Base-by-base conservation (phyloP, 2,329 filamentous ascomycete genomes). In the Curvularia spicifera region DNA sequence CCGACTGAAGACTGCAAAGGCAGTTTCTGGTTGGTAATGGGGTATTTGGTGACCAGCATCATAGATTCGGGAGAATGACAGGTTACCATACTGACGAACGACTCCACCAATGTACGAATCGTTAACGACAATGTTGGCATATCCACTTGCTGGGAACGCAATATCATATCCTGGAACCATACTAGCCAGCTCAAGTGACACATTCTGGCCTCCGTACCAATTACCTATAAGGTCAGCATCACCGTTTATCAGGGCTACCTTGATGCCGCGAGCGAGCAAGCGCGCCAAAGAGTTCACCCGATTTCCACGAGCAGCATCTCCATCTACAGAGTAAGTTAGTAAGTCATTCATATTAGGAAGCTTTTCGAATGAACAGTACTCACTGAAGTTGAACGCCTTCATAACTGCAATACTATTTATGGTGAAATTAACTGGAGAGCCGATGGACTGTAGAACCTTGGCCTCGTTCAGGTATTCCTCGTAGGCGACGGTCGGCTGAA, bases 31-130 rank as follows among this genome's bases (percentile, higher is more conserved):
- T 56, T 75, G 71, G 39, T 73, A 71, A 15, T 76, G 79, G 9
- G 82, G 81, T 4, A 84, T 75, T 29, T 81, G 75, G 62, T 85
- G 83, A 4, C 82, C 82, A 1, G 82, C 76, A 53, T 84, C 79
- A 66, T 82, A 85, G 51, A 85, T 77, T 13, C 81, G 76, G 43
- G 77, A 77, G 68, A 84, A 84, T 47, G 78, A 81, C 29, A 84
- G 74, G 59, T 93, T 93, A 15, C 89, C 90, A 66, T 85, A 90
- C 73, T 94, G 90, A 9, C 90, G 85, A 0, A 91, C 90, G 51
- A 85, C 84, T 20, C 91, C 91, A 52, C 85, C 90, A 71, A 87
- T 85, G 75, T 89, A 88, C 12, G 83, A 80, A 26, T 81, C 82
- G 70, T 91, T 90, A 51, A 90, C 86, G 20, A 87, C 79, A 65